Base-by-base conservation (phyloP, 345 rosid species). In the Carallia brachiata region DNA sequence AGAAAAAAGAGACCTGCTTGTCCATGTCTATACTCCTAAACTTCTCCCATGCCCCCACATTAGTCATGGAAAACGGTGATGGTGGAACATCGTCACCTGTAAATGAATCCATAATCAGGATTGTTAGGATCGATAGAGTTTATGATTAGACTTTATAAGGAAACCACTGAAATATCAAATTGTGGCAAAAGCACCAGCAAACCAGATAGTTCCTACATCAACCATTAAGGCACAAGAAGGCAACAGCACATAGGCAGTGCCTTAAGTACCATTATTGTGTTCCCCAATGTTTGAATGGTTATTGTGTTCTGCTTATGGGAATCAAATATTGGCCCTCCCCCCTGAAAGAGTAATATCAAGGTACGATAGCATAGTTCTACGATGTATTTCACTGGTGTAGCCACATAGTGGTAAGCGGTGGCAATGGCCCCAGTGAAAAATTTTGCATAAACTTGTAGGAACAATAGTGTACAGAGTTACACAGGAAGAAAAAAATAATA, bases 11-110 rank as follows among this genome's bases (percentile, higher is more conserved):
- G 44, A 90, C 98, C 97, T 94, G 96, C 81, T 88, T 90, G 83
- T 94, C 97, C 97, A 94, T 94, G 85, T 94, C 98, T 80, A 94
- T 90, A 82, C 71, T 90, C 86, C 97, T 87, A 73, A 91, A 81
- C 59, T 80, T 90, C 82, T 91, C 98, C 98, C 98, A 94, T 70
- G 90, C 98, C 68, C 76, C 88, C 75, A 79, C 73, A 73, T 78
- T 86, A 63, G 92, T 75, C 90, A 86, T 81, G 83, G 80, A 82
- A 84, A 94, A 94, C 64, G 97, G 76, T 61, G 98, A 94, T 18
- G 84, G 85, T 53, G 96, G 97, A 8, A 86, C 90, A 40, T 81
- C 89, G 75, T 91, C 97, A 61, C 98, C 98, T 94, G 86, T 73
- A 80, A 62, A 50, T 47, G 69, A 71, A 23, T 34, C 62, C 58